These are phyloP conservation scores for Saposhnikovia divaricata DNA, from an alignment of 129 eudicot genomes.

Conservation along the genomic window DNA sequence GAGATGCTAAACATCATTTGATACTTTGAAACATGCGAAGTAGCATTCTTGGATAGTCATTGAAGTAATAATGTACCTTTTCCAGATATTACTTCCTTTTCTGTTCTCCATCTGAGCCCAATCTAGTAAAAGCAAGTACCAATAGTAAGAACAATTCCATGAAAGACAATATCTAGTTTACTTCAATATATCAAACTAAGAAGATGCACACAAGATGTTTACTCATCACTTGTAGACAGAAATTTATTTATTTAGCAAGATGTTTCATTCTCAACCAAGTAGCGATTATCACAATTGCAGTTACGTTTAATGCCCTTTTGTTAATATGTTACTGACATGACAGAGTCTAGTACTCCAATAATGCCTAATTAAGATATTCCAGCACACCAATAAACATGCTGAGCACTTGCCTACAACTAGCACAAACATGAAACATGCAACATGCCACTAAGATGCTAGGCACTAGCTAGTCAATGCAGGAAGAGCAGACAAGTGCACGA, in stretches of 20 bases:
- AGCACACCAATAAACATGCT: not conserved
- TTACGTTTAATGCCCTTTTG: not conserved
- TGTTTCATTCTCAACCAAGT: not conserved
- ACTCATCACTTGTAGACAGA: not conserved
- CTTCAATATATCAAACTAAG: not conserved
- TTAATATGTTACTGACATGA: not conserved
- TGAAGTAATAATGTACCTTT: conserved; percentile 51
- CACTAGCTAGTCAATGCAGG: not conserved
- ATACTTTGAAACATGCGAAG: not conserved
- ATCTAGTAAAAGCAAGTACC: conserved; percentile 33
- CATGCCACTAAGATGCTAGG: not conserved
- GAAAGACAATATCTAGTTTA: not conserved
- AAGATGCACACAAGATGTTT: not conserved
- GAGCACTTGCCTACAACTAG: not conserved
- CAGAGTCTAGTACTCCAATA: not conserved
- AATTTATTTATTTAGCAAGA: not conserved
- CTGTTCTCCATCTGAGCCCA: conserved; percentile 98
- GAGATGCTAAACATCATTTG: not conserved
- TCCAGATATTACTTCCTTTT: conserved; percentile 90
- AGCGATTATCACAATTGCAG: not conserved
- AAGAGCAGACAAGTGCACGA: not conserved
- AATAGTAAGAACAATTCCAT: conserved; percentile 4
- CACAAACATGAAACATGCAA: not conserved
- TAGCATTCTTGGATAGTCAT: not conserved
- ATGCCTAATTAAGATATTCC: not conserved